A percentile compares a stretch with the other conserved stretches of the same genome.
Conservation (phyloP, 257 asterid genomes). For the Forsythia suspensa region DNA sequence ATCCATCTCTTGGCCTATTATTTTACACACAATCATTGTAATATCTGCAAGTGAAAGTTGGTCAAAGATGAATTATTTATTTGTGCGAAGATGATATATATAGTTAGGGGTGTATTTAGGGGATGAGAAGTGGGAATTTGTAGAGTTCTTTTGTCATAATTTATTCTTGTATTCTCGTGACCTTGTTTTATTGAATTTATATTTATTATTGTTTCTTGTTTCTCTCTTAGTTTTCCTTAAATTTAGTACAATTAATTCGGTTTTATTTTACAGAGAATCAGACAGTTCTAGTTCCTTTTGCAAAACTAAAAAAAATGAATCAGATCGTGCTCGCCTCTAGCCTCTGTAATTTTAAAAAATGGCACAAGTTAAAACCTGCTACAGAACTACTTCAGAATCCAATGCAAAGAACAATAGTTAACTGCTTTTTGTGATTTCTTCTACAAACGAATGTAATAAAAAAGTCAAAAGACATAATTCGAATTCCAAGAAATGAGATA, state of each 20-base stretch:
- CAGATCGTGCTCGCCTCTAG: no score
- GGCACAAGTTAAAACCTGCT: no score
- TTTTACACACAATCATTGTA: slow-evolving; percentile 25
- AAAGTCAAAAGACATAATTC: no score
- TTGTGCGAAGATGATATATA: slow-evolving; percentile 19
- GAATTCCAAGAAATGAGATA: no score
- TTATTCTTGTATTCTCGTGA: slow-evolving; percentile 19
- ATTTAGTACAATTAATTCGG: not conserved
- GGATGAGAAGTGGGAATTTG: not conserved
- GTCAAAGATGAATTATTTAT: slow-evolving; percentile 17
- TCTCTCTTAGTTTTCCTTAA: slow-evolving; percentile 10
- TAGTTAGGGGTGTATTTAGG: not conserved
- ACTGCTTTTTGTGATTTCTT: no score
- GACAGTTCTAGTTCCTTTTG: no score
- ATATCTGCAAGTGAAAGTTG: slow-evolving; percentile 28
- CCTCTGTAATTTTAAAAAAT: no score
- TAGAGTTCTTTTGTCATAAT: slow-evolving; percentile 6
- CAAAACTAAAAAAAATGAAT: no score
- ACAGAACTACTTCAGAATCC: no score
- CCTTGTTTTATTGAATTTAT: slow-evolving; percentile 35
- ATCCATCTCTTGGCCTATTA: slow-evolving; percentile 24
- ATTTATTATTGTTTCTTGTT: slow-evolving; percentile 30
- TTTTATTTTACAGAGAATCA: no score
- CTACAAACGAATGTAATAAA: no score
- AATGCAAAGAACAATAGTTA: no score